phyloP scores from a whole-genome alignment of 202 grass and related monocot genomes.

The Dendrocalamus latiflorus region DNA sequence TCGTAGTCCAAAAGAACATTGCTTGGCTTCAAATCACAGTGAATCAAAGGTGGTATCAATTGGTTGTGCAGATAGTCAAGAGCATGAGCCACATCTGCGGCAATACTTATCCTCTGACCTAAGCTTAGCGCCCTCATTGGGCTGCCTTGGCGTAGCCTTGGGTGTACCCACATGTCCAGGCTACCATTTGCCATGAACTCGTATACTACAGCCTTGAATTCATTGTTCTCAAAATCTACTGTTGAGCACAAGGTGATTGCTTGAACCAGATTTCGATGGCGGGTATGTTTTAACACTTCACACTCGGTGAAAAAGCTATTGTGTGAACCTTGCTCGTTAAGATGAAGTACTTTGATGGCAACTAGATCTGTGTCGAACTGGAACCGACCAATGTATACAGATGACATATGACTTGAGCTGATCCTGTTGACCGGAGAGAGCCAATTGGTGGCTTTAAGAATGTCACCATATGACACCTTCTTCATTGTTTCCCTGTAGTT shows the following conservation, averaged over 20 bases:
- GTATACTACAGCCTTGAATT: slow-evolving; percentile 35
- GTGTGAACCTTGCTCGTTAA: background rate
- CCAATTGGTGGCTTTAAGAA: slow-evolving; percentile 23
- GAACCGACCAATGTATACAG: slow-evolving; percentile 18
- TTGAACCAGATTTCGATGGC: slow-evolving; percentile 25
- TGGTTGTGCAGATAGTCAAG: slow-evolving; percentile 44
- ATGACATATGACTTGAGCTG: background rate
- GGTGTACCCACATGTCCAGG: slow-evolving; percentile 38
- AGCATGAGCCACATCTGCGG: slow-evolving; percentile 25
- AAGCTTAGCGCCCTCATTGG: slow-evolving; percentile 28
- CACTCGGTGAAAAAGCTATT: background rate
- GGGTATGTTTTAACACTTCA: background rate
- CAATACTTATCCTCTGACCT: slow-evolving; percentile 32
- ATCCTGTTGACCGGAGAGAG: background rate
- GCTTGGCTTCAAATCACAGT: slow-evolving; percentile 44
- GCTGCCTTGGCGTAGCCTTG: background rate
- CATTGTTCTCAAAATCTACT: slow-evolving; percentile 20
- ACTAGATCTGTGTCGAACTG: background rate
- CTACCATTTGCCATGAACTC: slow-evolving; percentile 54
- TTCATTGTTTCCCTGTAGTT: background rate
- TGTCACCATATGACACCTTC: background rate
- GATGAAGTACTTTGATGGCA: slow-evolving; percentile 17
- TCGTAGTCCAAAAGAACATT: slow-evolving; percentile 48
- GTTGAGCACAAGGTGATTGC: slow-evolving; percentile 12
- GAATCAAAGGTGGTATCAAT: slow-evolving; percentile 30